Evolutionary conservation across 2,329 filamentous ascomycete genomes (phyloP).

Genomic region (Ophiostoma australiae): DNA sequence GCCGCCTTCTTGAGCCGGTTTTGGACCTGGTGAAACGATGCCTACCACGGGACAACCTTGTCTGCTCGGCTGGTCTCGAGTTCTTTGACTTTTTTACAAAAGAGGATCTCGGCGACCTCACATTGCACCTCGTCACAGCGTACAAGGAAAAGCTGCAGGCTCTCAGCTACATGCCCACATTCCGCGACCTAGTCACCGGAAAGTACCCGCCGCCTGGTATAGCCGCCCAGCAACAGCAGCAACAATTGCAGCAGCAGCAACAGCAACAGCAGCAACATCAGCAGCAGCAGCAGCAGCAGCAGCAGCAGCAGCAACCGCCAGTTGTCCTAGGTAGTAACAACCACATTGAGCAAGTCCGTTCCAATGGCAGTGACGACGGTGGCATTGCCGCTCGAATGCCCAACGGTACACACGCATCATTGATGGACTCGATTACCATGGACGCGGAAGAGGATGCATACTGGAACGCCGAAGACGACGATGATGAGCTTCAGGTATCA

Average conservation of each 20-base stretch:
- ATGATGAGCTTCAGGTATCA: constrained; percentile 39
- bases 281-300: constrained; percentile 35
- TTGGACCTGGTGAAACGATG: constrained; percentile 78
- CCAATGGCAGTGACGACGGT: neutral
- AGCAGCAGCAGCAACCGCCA: constrained; percentile 53
- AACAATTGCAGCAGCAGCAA: neutral
- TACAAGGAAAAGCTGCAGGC: constrained; percentile 71
- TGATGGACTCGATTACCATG: constrained; percentile 41
- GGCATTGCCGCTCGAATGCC: neutral
- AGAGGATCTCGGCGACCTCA: constrained; percentile 73
- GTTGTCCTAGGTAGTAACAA: constrained; percentile 36
- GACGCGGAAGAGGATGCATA: constrained; percentile 88
- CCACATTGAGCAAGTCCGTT: neutral
- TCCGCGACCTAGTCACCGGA: constrained; percentile 60
- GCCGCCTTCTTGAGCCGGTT: constrained; percentile 76
- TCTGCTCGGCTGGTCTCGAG: constrained; percentile 90
- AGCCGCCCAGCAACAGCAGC: constrained; percentile 35
- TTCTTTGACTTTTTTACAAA: constrained; percentile 87
- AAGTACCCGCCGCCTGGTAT: constrained; percentile 19
- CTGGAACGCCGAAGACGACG: constrained; percentile 82
- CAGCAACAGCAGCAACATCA: constrained; percentile 3
- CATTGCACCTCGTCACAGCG: constrained; percentile 77
- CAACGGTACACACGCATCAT: constrained; percentile 19
- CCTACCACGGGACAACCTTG: constrained; percentile 84
- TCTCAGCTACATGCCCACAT: constrained; percentile 80